Evolutionary conservation across 768 basidiomycete species (phyloP), one percentile per base, ranked within the genome.

Genomic region (Kwoniella sp.): DNA sequence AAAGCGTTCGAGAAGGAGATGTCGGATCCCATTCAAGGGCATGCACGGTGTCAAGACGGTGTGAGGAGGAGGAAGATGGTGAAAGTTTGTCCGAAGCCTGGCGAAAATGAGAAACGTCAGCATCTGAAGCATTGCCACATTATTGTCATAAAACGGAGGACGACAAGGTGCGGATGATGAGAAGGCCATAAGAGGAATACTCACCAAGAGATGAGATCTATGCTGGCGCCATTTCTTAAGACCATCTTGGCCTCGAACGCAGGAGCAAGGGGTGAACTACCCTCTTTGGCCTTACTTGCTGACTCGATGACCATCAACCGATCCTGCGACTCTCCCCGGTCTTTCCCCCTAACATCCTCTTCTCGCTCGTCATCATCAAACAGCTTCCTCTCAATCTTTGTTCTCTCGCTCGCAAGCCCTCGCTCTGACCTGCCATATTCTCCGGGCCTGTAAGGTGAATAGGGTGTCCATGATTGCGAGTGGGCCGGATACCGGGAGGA

Each of bases 221-320:
- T 65, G n/a, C 67, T 67, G 5, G 74, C 74, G 5, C 73, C 73
- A 46, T 72, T 75, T 30, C 73, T 29, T 50, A 75, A 52, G 0
- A 75, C 69, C 73, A 75, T 70, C 56, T 72, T 72, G 5, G 73
- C 73, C 51, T 75, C 64, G 46, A 75, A 75, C 3, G 73, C 68
- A 36, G 73, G 73, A 21, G 68, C 70, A 1, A 73, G 55, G 2
- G 72, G 72, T 36, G 57, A 59, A 30, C 63, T 64, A 4, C 50
- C 57, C 21, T 63, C 54, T 52, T 53, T 62, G 12, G 21, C 44
- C 30, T 50, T 50, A 27, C 47, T 57, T 22, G 37, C 27, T 27
- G 29, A 25, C n/a, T 58, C 55, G 26, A 51, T 24, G 10, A 67
- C 60, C 25, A 51, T 51, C 44, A 67, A 58, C 40, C 25, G 37